Conservation (phyloP, 768 basidiomycete genomes). For the Bullera alba region DNA sequence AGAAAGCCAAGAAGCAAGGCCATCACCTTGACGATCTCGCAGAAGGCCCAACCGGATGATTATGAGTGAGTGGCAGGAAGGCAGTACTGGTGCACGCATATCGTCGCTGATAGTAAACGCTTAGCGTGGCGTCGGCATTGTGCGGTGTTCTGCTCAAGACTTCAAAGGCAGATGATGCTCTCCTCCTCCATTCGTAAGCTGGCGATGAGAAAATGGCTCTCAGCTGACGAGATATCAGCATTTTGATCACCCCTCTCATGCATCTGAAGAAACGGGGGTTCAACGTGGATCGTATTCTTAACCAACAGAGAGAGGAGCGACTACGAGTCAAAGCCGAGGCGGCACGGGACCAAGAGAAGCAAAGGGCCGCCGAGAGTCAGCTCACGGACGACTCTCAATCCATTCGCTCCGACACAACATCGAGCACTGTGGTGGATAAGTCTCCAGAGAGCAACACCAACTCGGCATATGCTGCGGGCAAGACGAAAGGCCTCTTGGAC, state of each 20-base stretch:
- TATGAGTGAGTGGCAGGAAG: constrained; percentile 76
- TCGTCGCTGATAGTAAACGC: not conserved
- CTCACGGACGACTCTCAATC: not conserved
- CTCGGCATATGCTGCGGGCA: no score
- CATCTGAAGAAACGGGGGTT: constrained; percentile 48
- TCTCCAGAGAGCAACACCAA: not conserved
- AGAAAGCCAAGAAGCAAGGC: constrained; percentile 13
- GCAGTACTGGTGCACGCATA: not conserved
- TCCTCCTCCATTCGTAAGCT: constrained; percentile 70
- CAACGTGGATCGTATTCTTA: constrained; percentile 77
- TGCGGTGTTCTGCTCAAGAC: constrained; percentile 71
- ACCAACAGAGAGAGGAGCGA: constrained; percentile 66
- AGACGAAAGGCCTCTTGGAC: constrained; percentile 7
- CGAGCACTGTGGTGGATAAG: not conserved
- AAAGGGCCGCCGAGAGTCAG: not conserved
- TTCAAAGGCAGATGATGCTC: constrained; percentile 74
- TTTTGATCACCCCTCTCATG: constrained; percentile 80
- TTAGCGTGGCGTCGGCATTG: constrained; percentile 74
- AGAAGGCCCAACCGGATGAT: constrained; percentile 72
- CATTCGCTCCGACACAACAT: not conserved
- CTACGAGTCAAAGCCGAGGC: constrained; percentile 48
- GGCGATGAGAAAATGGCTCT: not conserved
- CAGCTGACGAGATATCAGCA: constrained; percentile 43
- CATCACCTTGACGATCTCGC: constrained; percentile 64
- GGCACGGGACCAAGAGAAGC: constrained; percentile 24